These are phyloP conservation scores for Trichosporon faecale DNA, from an alignment of 1,284 basidiomycete species.

Conservation along the genomic window DNA sequence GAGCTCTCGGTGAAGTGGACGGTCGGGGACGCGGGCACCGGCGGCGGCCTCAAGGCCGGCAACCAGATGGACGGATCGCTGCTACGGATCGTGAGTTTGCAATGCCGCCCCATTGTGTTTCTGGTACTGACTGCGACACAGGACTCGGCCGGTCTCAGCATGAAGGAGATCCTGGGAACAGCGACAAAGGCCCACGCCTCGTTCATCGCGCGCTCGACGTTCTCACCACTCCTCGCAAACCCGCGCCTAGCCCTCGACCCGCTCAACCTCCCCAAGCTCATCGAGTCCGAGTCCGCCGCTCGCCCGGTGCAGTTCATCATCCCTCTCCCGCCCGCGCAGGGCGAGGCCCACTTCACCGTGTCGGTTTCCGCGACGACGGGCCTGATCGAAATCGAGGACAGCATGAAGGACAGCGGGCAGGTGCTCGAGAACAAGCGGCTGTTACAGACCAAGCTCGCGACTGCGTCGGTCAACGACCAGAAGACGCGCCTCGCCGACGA, in stretches of 20 bases:
- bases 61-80: constrained; percentile 35
- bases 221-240: constrained; percentile 29
- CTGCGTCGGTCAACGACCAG: constrained; percentile 36
- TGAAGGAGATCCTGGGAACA: constrained; percentile 33
- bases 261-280: constrained; percentile 32
- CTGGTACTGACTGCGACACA: constrained; percentile 16
- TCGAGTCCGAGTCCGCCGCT: constrained; percentile 23
- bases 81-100: constrained; percentile 34
- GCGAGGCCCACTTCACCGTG: constrained; percentile 28
- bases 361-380: constrained; percentile 40
- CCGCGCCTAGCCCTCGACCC: constrained; percentile 35
- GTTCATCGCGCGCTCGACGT: constrained; percentile 33
- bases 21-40: constrained; percentile 41
- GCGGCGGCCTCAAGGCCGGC: constrained; percentile 36
- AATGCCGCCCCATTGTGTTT: no score
- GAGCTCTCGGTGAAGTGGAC: constrained; percentile 41
- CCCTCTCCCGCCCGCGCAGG: constrained; percentile 33
- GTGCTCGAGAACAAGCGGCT: constrained; percentile 24
- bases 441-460: constrained; percentile 31
- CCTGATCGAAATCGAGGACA: constrained; percentile 44
- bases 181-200: constrained; percentile 42
- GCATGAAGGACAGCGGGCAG: constrained; percentile 29
- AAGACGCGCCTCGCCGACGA: constrained; percentile 38
- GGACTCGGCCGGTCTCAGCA: constrained; percentile 34
- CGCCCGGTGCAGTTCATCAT: constrained; percentile 39